These are phyloP conservation scores for Termitomyces sp. DNA, from an alignment of 768 basidiomycete species.

Conservation along the genomic window DNA sequence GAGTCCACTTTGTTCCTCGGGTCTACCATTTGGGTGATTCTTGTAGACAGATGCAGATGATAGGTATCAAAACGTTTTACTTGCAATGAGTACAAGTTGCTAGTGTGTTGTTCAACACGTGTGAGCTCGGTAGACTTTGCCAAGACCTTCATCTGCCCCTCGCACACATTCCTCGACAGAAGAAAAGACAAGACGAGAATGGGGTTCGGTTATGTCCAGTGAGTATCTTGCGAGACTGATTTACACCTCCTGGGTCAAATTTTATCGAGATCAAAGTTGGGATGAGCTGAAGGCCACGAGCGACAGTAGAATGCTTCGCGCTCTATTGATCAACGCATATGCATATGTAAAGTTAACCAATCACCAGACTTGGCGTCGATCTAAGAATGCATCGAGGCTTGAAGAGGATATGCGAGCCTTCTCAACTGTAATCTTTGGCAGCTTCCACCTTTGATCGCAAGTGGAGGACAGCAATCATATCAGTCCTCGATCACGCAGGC, in stretches of 20 bases:
- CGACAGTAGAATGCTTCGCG: background rate
- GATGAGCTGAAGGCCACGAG: background rate
- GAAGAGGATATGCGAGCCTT: background rate
- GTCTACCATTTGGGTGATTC: too few species aligned
- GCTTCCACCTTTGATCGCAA: background rate
- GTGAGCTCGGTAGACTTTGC: too few species aligned
- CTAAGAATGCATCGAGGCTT: background rate
- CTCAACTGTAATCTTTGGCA: background rate
- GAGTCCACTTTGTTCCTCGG: too few species aligned
- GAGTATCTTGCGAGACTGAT: background rate
- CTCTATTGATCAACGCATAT: background rate
- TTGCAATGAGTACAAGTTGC: too few species aligned
- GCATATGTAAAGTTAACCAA: background rate
- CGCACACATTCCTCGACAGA: too few species aligned
- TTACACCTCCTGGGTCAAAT: background rate
- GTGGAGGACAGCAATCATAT: background rate
- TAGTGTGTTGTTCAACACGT: too few species aligned
- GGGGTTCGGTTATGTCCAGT: too few species aligned
- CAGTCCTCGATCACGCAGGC: background rate
- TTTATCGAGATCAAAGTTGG: background rate
- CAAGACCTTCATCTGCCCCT: too few species aligned
- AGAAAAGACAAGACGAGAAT: too few species aligned
- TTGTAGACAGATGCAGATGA: too few species aligned
- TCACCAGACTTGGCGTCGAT: background rate
- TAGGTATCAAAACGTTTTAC: too few species aligned